Conservation (phyloP, 148 eudicot species). For the Fallopia convolvulus region DNA sequence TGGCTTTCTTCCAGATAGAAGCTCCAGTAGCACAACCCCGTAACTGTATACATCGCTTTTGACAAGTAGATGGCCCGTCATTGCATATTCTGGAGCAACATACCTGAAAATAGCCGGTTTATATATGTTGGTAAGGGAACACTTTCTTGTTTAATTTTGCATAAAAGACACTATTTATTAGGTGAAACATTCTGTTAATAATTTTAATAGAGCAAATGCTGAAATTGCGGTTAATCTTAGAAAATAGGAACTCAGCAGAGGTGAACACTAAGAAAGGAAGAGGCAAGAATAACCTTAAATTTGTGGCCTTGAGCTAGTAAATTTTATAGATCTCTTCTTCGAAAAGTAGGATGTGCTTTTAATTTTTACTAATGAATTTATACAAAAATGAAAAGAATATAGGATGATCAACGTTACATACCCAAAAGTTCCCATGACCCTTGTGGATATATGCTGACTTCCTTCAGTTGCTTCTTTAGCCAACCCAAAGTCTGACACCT, state of each 20-base stretch:
- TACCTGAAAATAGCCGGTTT: not conserved
- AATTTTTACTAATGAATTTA: not conserved
- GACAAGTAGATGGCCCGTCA: slow-evolving; percentile 10
- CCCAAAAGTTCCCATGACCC: slow-evolving; percentile 13
- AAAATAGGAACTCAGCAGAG: no score
- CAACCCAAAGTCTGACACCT: slow-evolving; percentile 13
- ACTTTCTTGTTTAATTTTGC: not conserved
- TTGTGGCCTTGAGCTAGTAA: no score
- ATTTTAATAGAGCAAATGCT: no score
- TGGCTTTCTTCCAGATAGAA: slow-evolving; percentile 12
- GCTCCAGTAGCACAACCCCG: slow-evolving; percentile 11
- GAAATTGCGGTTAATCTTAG: no score
- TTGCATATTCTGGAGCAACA: slow-evolving; percentile 12
- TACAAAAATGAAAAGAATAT: not conserved
- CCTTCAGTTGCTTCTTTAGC: slow-evolving; percentile 8
- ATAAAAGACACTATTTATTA: no score
- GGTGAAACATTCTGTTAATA: no score
- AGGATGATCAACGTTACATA: not conserved
- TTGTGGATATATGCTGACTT: slow-evolving; percentile 6
- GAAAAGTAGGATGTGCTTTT: not conserved
- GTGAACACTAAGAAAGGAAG: no score
- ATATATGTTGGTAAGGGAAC: not conserved
- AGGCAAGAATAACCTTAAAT: no score
- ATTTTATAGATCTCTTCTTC: not conserved
- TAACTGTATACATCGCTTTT: slow-evolving; percentile 12